phyloP scores from a whole-genome alignment of 139 green algal species.

The Tetraselmis chui region DNA sequence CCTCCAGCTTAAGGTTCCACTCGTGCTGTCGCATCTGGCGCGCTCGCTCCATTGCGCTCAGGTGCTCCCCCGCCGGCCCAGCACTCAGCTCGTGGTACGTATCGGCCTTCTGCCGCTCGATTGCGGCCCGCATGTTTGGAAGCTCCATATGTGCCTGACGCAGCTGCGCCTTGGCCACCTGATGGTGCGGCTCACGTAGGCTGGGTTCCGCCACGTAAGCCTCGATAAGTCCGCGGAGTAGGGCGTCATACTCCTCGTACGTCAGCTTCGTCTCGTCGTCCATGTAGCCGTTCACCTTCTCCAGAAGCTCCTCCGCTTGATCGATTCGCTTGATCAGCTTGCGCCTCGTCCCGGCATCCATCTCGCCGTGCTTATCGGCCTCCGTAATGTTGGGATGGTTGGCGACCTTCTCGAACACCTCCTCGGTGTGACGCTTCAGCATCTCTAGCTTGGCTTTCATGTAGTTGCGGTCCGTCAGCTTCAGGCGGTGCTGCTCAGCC shows the following conservation, averaged over 20 bases:
- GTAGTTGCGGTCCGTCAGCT: neutral
- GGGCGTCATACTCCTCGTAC: neutral
- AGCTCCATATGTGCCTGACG: neutral
- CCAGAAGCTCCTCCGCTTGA: neutral
- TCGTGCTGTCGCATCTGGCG: neutral
- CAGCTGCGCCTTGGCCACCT: neutral
- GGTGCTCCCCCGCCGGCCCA: neutral
- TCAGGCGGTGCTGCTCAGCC: neutral
- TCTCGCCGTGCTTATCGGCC: neutral
- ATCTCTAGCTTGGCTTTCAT: neutral
- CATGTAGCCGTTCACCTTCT: neutral
- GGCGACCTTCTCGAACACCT: neutral
- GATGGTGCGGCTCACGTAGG: neutral
- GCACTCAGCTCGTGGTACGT: neutral
- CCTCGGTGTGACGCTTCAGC: neutral
- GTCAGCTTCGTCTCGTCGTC: neutral
- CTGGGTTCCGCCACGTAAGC: neutral
- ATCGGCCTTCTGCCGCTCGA: neutral
- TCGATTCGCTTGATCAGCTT: neutral
- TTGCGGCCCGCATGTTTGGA: neutral
- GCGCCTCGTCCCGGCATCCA: neutral
- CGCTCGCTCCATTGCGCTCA: neutral
- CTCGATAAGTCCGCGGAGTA: neutral
- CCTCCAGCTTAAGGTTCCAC: neutral
- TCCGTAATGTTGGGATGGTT: neutral